Base-by-base conservation (phyloP, 768 basidiomycete species). In the Pisolithus tinctorius region DNA sequence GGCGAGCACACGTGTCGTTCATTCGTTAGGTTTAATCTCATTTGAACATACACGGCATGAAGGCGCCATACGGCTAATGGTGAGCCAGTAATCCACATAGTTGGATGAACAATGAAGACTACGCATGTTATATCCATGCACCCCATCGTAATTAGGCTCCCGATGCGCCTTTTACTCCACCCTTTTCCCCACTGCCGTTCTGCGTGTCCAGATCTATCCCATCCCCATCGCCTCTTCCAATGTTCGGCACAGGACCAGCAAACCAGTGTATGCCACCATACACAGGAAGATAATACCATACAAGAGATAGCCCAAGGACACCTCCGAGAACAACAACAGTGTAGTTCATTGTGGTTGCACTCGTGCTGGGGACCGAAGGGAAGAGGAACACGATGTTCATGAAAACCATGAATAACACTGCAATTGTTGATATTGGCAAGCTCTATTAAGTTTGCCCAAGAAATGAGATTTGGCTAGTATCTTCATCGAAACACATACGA, bases 41-140 rank as follows among this genome's bases (percentile, higher is more conserved):
- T 43, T 20, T 27, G 23, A 36, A 43, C 29, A 43, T 20, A 13
- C 43, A 44, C 2, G 23, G 14, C 17, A 14, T 25, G 14, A 37
- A 27, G 11, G n/a, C 26, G 14, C 38, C 16, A 11, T 11, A 11
- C 10, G 10, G 11, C 4, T 11, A 11, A 9, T 1, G 11, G 11
- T 34, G 31, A 34, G 31, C 2, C 20, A 20, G 20, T 20, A 20
- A 20, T 20, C 20, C 20, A 20, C 20, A 1, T 20, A 20, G 1
- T 20, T 20, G 20, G 20, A 20, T 20, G 20, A 20, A 20, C 20
- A 20, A 20, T 20, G 20, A 20, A 20, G 2, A 20, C 20, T 20
- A 20, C 2, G 20, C 20, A 20, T 20, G 20, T 74, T 16, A 63
- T 65, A 23, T 77, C 78, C 75, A 86, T 84, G 55, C 74, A 82